Conservation (phyloP, 352 stramenopile species). For the Phytophthora agathidicida region DNA sequence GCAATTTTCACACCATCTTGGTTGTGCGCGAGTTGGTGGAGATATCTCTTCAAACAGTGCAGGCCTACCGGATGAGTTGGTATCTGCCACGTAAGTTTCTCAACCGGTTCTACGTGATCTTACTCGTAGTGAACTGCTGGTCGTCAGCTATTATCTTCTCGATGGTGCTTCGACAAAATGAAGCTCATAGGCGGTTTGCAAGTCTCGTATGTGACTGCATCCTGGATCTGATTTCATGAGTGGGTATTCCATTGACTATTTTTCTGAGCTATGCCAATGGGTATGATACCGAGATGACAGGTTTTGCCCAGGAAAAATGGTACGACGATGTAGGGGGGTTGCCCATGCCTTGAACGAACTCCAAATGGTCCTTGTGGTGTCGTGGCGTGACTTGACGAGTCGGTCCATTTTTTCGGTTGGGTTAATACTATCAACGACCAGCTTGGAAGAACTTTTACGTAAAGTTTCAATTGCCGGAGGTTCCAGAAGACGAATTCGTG, state of each 20-base stretch:
- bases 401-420: conserved; percentile 27
- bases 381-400: conserved; percentile 31
- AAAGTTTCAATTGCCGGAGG: background rate
- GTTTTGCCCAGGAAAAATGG: conserved; percentile 34
- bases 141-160: conserved; percentile 29
- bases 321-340: conserved; percentile 38
- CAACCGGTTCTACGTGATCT: conserved; percentile 31
- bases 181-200: conserved; percentile 30
- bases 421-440: conserved; percentile 8
- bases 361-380: conserved; percentile 36
- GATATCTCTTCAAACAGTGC: conserved; percentile 32
- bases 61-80: conserved; percentile 45
- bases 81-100: conserved; percentile 23
- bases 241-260: conserved; percentile 31
- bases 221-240: conserved; percentile 36
- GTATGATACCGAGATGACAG: conserved; percentile 15
- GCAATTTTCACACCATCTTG: conserved; percentile 24
- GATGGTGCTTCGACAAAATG: conserved; percentile 11
- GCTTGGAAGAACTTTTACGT: conserved; percentile 16
- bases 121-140: conserved; percentile 36
- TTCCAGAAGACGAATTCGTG: background rate
- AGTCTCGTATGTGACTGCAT: conserved; percentile 35
- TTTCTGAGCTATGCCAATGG: conserved; percentile 21
- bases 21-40: conserved; percentile 30
- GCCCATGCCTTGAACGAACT: conserved; percentile 29